Evolutionary conservation across 768 basidiomycete genomes (phyloP).

Genomic region (Harrya chromipes): DNA sequence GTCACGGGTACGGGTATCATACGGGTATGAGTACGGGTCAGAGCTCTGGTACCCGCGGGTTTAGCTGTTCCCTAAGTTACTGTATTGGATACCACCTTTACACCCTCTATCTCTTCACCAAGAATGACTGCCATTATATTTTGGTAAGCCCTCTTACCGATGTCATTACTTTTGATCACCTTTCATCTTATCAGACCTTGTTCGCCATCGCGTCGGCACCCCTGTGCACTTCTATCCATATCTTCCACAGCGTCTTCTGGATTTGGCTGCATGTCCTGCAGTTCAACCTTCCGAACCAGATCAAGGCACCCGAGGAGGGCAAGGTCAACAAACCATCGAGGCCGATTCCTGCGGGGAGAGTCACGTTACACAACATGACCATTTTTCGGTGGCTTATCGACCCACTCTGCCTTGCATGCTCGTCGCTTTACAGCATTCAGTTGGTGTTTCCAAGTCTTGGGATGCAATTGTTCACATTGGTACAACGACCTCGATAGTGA

Average conservation of each 20-base stretch:
- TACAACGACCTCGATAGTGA: constrained; percentile 41
- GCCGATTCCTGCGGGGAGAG: constrained; percentile 43
- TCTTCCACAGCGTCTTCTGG: constrained; percentile 37
- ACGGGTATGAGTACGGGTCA: too few relatives aligned
- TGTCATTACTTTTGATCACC: neutral
- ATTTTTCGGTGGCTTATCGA: constrained; percentile 38
- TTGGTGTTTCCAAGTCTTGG: constrained; percentile 33
- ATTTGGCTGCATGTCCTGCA: constrained; percentile 44
- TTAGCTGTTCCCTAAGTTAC: too few relatives aligned
- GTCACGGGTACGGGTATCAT: too few relatives aligned
- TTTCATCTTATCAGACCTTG: constrained; percentile 25
- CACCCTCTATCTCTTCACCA: constrained; percentile 40
- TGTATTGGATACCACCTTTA: constrained; percentile 22
- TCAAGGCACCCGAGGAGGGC: constrained; percentile 41
- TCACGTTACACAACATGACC: constrained; percentile 32
- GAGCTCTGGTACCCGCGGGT: too few relatives aligned
- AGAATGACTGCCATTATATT: constrained; percentile 45
- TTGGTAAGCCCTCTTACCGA: constrained; percentile 31
- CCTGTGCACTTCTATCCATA: constrained; percentile 7
- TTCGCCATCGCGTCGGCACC: constrained; percentile 35
- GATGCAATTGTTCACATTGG: constrained; percentile 32
- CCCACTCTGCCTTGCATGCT: constrained; percentile 34
- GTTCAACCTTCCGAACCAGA: constrained; percentile 44
- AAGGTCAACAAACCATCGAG: constrained; percentile 42
- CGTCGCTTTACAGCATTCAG: constrained; percentile 30